Percentiles rank a stretch among this genome's conserved stretches.
Evolutionary conservation across 2,329 filamentous ascomycete species (phyloP).

Genomic region (Emericellopsis atlantica): DNA sequence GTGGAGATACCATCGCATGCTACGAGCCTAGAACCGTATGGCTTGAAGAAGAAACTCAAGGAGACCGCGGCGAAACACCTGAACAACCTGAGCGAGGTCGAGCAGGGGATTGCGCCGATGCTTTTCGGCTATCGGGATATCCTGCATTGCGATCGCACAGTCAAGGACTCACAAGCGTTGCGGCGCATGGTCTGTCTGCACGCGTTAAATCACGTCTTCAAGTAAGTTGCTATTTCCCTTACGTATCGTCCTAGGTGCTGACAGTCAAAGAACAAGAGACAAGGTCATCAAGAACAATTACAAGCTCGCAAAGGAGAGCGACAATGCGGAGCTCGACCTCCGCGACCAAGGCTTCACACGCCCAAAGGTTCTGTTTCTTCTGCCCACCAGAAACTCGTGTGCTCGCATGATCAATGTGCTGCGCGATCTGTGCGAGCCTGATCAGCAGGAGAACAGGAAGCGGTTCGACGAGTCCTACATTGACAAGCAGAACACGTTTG

Average conservation of each 20-base stretch:
- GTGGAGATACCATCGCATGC: slow-evolving; percentile 20
- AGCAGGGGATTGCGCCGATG: slow-evolving; percentile 54
- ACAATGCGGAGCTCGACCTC: slow-evolving; percentile 55
- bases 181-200: slow-evolving; percentile 69
- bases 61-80: slow-evolving; percentile 40
- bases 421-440: slow-evolving; percentile 61
- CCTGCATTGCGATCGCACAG: slow-evolving; percentile 59
- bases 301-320: slow-evolving; percentile 55
- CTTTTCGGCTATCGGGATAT: slow-evolving; percentile 78
- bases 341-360: slow-evolving; percentile 92
- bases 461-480: slow-evolving; percentile 79
- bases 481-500: slow-evolving; percentile 50
- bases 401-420: slow-evolving; percentile 69
- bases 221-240: slow-evolving; percentile 32
- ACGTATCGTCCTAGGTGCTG: slow-evolving; percentile 3
- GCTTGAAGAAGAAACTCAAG: slow-evolving; percentile 60
- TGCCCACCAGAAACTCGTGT: slow-evolving; percentile 81
- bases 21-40: slow-evolving; percentile 30
- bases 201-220: slow-evolving; percentile 82
- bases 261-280: slow-evolving; percentile 57
- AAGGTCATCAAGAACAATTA: slow-evolving; percentile 87
- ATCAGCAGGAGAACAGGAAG: slow-evolving; percentile 91
- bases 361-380: slow-evolving; percentile 81
- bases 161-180: slow-evolving; percentile 54
- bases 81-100: slow-evolving; percentile 44